phyloP scores from a whole-genome alignment of 108 stramenopile species.

The Cyclotella cryptica region DNA sequence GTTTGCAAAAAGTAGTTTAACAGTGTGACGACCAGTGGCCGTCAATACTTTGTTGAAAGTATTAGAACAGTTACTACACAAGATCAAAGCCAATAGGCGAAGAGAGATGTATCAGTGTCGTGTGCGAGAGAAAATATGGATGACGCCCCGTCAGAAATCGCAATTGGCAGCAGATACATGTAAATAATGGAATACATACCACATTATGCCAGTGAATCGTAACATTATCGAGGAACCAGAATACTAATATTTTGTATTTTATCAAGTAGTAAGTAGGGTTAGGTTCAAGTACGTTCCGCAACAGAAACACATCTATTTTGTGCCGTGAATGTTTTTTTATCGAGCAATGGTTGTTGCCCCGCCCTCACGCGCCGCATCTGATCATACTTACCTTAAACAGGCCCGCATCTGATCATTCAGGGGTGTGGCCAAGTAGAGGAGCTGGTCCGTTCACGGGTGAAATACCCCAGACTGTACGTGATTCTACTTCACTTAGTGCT shows the following conservation, averaged over 20 bases:
- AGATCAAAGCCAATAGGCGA: conserved; percentile 76
- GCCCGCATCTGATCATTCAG: conserved; percentile 16
- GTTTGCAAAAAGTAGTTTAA: background rate
- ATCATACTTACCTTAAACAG: conserved; percentile 16
- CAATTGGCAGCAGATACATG: too few species aligned
- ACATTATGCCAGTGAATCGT: too few species aligned
- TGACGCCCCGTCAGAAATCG: too few species aligned
- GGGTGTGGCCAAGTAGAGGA: conserved; percentile 19
- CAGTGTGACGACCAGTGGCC: conserved; percentile 44
- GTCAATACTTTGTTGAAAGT: conserved; percentile 72
- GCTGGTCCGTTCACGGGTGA: conserved; percentile 2
- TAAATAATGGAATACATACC: too few species aligned
- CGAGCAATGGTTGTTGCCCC: too few species aligned
- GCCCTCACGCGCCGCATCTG: background rate
- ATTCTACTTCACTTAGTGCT: conserved; percentile 8
- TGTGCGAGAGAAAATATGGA: background rate
- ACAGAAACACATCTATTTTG: too few species aligned
- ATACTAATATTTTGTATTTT: too few species aligned
- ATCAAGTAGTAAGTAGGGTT: too few species aligned
- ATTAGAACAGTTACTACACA: conserved; percentile 89
- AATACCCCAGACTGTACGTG: conserved; percentile 5
- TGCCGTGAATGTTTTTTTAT: too few species aligned
- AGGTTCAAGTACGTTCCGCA: too few species aligned
- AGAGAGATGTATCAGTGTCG: background rate
- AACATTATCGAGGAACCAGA: too few species aligned